A percentile compares a stretch with the other conserved stretches of the same genome.
Conservation (phyloP, 352 stramenopile species). For the Phytophthora idaei region DNA sequence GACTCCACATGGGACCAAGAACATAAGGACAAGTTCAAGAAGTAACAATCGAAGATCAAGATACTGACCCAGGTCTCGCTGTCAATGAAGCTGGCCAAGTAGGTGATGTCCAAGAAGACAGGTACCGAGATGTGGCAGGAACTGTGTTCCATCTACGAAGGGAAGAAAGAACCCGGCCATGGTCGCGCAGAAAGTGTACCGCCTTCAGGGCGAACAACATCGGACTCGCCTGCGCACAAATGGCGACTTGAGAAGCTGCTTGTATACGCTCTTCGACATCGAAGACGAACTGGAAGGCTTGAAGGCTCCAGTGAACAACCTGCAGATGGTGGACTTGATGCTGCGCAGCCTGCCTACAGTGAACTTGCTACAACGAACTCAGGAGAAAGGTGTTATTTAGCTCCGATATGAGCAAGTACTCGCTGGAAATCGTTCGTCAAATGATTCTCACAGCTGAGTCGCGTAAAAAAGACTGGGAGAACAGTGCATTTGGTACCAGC, state of each 20-base stretch:
- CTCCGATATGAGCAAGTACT: constrained; percentile 19
- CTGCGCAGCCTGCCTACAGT: constrained; percentile 5
- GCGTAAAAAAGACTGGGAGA: constrained; percentile 11
- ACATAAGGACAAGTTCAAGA: constrained; percentile 19
- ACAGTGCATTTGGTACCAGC: constrained; percentile 10
- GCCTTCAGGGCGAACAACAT: constrained; percentile 4
- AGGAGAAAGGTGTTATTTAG: constrained; percentile 15
- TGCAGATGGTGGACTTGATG: constrained; percentile 16
- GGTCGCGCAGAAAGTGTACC: constrained; percentile 10
- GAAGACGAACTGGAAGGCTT: constrained; percentile 6
- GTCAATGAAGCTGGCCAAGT: constrained; percentile 1
- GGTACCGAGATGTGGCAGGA: constrained; percentile 8
- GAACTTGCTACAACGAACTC: constrained; percentile 9
- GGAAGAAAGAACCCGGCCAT: constrained; percentile 1
- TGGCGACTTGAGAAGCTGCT: neutral
- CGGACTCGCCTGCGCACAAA: neutral
- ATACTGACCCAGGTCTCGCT: constrained; percentile 6
- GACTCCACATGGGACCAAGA: constrained; percentile 1
- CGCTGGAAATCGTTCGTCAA: constrained; percentile 7
- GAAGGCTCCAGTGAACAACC: constrained; percentile 3
- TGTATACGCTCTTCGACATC: constrained; percentile 10
- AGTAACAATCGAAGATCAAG: constrained; percentile 5
- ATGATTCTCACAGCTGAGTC: constrained; percentile 13
- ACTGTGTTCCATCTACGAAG: neutral
- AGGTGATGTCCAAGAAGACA: constrained; percentile 4